phyloP scores from a whole-genome alignment of 371 early-diverging fungal species.

The Thermomucor indicae-seudaticae region DNA sequence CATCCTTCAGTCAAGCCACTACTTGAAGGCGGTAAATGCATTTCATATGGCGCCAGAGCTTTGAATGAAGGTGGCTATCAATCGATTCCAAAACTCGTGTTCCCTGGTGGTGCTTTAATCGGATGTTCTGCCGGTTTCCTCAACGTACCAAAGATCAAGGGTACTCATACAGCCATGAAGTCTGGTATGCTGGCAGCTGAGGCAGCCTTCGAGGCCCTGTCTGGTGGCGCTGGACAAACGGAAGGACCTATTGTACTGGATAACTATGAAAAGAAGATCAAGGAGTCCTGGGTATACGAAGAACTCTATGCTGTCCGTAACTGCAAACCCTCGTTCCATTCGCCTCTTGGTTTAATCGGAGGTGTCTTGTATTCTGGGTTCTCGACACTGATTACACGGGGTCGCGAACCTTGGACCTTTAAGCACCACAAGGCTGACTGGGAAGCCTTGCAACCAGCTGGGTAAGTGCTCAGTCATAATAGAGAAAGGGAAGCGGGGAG shows the following conservation, averaged over 20 bases:
- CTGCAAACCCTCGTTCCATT: conserved; percentile 92
- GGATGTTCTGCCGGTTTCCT: conserved; percentile 50
- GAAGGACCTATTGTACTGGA: conserved; percentile 29
- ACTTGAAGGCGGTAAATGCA: conserved; percentile 90
- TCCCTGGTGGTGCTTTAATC: conserved; percentile 33
- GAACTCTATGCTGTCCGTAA: conserved; percentile 93
- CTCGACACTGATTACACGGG: conserved; percentile 85
- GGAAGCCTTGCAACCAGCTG: conserved; percentile 69
- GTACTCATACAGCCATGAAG: conserved; percentile 98
- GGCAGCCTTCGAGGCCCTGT: conserved; percentile 69
- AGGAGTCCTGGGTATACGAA: conserved; percentile 90
- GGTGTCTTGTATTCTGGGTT: conserved; percentile 89
- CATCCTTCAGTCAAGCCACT: conserved; percentile 81
- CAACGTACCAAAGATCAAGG: conserved; percentile 98
- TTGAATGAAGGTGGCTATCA: conserved; percentile 95
- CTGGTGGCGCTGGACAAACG: conserved; percentile 30
- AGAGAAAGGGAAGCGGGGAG: too few relatives aligned
- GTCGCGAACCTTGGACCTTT: conserved; percentile 92
- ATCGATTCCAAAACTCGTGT: conserved; percentile 89
- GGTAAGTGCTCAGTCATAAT: conserved; percentile 31
- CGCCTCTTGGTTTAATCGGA: conserved; percentile 82
- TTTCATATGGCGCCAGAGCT: conserved; percentile 95
- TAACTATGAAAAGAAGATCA: conserved; percentile 78
- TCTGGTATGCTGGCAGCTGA: conserved; percentile 92
- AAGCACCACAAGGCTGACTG: conserved; percentile 87